Base-by-base conservation (phyloP, 768 basidiomycete genomes). In the Boletus subcaerulescens region DNA sequence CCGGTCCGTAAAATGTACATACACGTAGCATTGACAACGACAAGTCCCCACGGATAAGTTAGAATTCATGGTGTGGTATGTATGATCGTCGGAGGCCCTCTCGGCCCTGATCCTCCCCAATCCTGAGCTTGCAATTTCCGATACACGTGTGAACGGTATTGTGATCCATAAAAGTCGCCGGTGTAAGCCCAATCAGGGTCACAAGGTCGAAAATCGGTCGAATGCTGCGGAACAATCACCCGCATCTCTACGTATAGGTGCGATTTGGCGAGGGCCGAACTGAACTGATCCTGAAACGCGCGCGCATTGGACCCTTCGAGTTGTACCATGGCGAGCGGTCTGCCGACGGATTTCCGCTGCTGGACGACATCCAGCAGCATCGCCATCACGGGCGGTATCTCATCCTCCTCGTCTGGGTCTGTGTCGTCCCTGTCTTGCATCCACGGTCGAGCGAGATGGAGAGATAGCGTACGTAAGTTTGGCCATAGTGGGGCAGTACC, bases 351-450 rank as follows among this genome's bases (percentile, higher is more conserved):
- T 46, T 64, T 66, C 56, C 69, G 60, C 52, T 72, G 68, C 32
- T 66, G 68, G 45, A 70, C 55, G 12, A 70, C 66, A 47, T 71
- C 70, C 26, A 70, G 62, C 15, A 70, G 53, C 59, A 70, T 62
- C 32, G 60, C 68, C 59, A 71, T 66, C 52, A 57, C 45, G 17
- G 70, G 69, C 0, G 64, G 59, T 18, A 69, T 57, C 48, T 71
- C 69, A 57, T 68, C 70, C 57, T 64, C 69, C 33, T 71, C 68
- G 46, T 71, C 69, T n/a, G 45, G 59, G 17, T 70, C 69, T 24
- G 43, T 35, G 46, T 72, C 70, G 35, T 70, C 69, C 57, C 66
- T 66, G 26, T 66, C 68, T 45, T 59, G 64, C 47, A 59, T 61
- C 70, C 70, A 71, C 29, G 66, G 59, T 47, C 60, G 57, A 29